Evolutionary conservation across 2,329 filamentous ascomycete genomes (phyloP).

Genomic region (Talaromyces funiculosus): DNA sequence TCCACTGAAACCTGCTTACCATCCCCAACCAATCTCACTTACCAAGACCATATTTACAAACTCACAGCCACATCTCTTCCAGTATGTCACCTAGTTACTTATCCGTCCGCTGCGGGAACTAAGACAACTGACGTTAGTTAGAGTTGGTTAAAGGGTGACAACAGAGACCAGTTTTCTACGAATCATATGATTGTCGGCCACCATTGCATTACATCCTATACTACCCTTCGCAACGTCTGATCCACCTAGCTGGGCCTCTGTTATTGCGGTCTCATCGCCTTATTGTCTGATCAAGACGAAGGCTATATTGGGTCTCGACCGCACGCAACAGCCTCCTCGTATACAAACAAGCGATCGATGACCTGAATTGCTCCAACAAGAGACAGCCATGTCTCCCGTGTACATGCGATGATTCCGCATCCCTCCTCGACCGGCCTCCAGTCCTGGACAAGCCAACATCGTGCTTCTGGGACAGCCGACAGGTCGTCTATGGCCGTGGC

Average conservation of each 20-base stretch:
- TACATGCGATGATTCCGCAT: conserved; percentile 38
- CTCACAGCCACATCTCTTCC: not conserved
- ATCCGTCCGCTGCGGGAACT: conserved; percentile 4
- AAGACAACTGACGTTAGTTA: conserved; percentile 3
- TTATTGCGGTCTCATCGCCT: not conserved
- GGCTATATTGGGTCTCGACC: not conserved
- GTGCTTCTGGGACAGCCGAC: conserved; percentile 27
- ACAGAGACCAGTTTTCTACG: not conserved
- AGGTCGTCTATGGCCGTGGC: conserved; percentile 23
- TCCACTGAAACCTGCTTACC: not conserved
- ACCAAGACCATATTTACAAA: not conserved
- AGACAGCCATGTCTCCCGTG: conserved; percentile 36
- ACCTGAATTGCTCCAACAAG: conserved; percentile 15
- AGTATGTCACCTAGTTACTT: not conserved
- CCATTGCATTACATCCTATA: not conserved
- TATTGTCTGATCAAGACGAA: not conserved
- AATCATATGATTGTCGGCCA: conserved; percentile 6
- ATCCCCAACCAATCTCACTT: not conserved
- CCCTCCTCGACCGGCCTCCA: conserved; percentile 34
- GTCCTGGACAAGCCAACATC: conserved; percentile 32
- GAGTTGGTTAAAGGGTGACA: not conserved
- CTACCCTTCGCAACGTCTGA: conserved; percentile 1
- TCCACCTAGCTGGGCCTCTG: not conserved
- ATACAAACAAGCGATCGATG: not conserved
- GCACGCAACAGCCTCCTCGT: not conserved